phyloP scores from a whole-genome alignment of 2,329 filamentous ascomycete species.

The Rhinocladiella mackenziei region DNA sequence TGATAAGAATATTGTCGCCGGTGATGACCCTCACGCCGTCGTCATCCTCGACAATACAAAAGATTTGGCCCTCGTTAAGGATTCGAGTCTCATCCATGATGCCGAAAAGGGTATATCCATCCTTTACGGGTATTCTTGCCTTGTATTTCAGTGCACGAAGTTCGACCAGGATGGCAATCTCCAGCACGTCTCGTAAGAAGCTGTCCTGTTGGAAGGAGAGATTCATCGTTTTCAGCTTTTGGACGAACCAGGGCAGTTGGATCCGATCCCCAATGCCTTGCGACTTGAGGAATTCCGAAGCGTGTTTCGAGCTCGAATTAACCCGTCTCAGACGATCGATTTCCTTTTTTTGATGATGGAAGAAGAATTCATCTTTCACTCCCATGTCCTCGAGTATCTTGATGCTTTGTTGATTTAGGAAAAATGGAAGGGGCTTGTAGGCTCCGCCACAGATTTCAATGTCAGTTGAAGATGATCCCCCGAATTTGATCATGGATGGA shows the following conservation, averaged over 20 bases:
- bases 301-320: slow-evolving; percentile 57
- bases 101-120: slow-evolving; percentile 74
- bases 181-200: slow-evolving; percentile 68
- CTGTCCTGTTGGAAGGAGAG: slow-evolving; percentile 64
- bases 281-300: slow-evolving; percentile 61
- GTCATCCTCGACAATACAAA: slow-evolving; percentile 54
- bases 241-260: slow-evolving; percentile 60
- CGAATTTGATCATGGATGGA: slow-evolving; percentile 76
- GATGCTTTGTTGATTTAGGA: slow-evolving; percentile 75
- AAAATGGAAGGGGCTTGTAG: slow-evolving; percentile 62
- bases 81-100: slow-evolving; percentile 76
- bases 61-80: slow-evolving; percentile 65
- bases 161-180: slow-evolving; percentile 66
- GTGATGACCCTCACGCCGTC: slow-evolving; percentile 33
- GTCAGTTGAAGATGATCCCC: slow-evolving; percentile 50
- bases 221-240: slow-evolving; percentile 53
- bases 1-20: slow-evolving; percentile 57
- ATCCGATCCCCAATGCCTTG: slow-evolving; percentile 60
- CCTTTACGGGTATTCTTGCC: slow-evolving; percentile 65
- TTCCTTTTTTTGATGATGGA: slow-evolving; percentile 60
- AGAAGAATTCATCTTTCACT: slow-evolving; percentile 57
- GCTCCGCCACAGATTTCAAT: slow-evolving; percentile 71
- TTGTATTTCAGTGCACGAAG: slow-evolving; percentile 74
- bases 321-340: slow-evolving; percentile 58
- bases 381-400: slow-evolving; percentile 81